Conservation (phyloP, 768 basidiomycete genomes). For the Lepiota venenata region DNA sequence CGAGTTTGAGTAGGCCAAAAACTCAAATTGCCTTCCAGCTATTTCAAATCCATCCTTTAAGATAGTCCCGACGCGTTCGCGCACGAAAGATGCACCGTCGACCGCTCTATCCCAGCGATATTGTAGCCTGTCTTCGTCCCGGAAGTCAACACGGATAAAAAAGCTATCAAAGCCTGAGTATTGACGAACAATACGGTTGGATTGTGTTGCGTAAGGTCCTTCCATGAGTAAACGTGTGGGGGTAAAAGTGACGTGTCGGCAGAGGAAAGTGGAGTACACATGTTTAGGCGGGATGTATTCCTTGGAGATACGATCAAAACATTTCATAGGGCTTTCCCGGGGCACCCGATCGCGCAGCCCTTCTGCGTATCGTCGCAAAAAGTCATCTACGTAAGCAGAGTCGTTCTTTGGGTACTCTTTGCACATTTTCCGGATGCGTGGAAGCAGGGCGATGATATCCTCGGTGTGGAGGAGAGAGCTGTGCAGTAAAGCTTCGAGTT, state of each 20-base stretch:
- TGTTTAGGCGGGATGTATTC: conserved; percentile 22
- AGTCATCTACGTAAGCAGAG: conserved; percentile 33
- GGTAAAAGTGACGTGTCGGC: conserved; percentile 73
- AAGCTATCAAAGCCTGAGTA: conserved; percentile 58
- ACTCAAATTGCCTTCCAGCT: conserved; percentile 71
- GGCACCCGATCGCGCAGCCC: conserved; percentile 39
- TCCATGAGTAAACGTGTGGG: conserved; percentile 73
- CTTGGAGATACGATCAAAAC: conserved; percentile 36
- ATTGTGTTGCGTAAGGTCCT: conserved; percentile 72
- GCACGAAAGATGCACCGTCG: conserved; percentile 53
- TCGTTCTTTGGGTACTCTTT: conserved; percentile 21
- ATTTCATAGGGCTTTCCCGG: conserved; percentile 36
- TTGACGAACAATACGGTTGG: conserved; percentile 75
- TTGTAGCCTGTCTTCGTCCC: conserved; percentile 77
- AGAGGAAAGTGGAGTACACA: conserved; percentile 46
- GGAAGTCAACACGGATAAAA: conserved; percentile 82
- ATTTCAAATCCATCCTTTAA: conserved; percentile 66
- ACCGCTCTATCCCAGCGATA: conserved; percentile 70
- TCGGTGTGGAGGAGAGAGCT: conserved; percentile 60
- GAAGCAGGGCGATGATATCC: conserved; percentile 47
- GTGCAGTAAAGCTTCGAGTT: conserved; percentile 66
- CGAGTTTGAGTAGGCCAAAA: conserved; percentile 80
- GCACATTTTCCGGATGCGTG: conserved; percentile 40
- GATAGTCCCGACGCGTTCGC: conserved; percentile 52
- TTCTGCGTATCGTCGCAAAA: conserved; percentile 55